Evolutionary conservation across 2,329 filamentous ascomycete genomes (phyloP), one percentile per base, ranked within the genome.

Genomic region (Diplocarpon rosae): DNA sequence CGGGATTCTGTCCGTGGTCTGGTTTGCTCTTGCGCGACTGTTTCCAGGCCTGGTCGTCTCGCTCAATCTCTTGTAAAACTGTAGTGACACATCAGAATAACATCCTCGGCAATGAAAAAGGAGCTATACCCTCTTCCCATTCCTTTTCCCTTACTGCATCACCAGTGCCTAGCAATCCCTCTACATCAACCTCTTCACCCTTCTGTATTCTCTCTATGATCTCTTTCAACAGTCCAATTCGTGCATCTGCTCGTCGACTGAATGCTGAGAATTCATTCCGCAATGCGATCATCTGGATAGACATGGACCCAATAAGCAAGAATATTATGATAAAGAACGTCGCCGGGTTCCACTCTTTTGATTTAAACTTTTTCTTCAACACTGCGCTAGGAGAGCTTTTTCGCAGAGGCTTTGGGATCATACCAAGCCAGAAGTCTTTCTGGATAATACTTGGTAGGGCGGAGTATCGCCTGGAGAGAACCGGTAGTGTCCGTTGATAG

Each of bases 231-330:
- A 87, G 60, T 2, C 72, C 75, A 51, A 98, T 84, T 60, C 85
- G 83, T 6, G 85, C 79, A 55, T 95, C 85, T 5, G 88, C 81
- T 54, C 80, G 78, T 40, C 89, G 78, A 59, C 72, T 77, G 56
- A 84, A 89, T 9, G 80, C 77, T 28, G 73, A 71, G 59, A 80
- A 83, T 40, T 89, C 81, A 55, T 84, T 85, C 56, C 81, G 83
- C 56, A 96, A 63, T 30, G 80, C 73, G 59, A 98, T 82, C 72
- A 92, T 85, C 58, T 95, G 85, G 56, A 98, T 95, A 12, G 90
- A 85, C 72, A 95, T 94, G 50, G 87, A 95, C 3, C 93, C 93
- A 52, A 96, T 90, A 51, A 96, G 73, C 33, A 88, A 69, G 58
- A 88, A 88, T 51, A 90, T 85, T 56, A 80, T 69, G 54, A 90